These are phyloP conservation scores for Leccinum angustisporum DNA, from an alignment of 1,284 basidiomycete genomes.

Conservation along the genomic window DNA sequence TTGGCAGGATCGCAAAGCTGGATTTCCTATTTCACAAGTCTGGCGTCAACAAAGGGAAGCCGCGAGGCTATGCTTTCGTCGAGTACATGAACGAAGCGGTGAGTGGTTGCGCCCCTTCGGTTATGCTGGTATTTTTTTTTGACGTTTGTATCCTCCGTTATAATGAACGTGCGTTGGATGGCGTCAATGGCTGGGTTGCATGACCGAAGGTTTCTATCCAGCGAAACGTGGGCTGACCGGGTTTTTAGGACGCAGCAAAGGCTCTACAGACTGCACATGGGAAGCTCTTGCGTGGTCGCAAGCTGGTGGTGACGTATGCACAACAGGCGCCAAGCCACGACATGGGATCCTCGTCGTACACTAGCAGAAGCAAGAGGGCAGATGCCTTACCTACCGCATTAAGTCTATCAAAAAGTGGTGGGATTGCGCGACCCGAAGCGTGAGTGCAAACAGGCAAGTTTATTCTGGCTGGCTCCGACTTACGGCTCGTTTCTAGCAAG, in stretches of 20 bases:
- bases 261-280: conserved; percentile 79
- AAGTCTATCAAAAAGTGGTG: conserved; percentile 78
- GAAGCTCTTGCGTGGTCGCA: conserved; percentile 82
- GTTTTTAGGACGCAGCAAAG: conserved; percentile 75
- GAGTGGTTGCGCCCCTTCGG: conserved; percentile 42
- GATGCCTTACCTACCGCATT: conserved; percentile 76
- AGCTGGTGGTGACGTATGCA: conserved; percentile 86
- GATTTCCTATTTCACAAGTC: conserved; percentile 96
- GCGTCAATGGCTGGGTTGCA: conserved; percentile 18
- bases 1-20: conserved; percentile 88
- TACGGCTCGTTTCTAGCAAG: conserved; percentile 40
- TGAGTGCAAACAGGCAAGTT: conserved; percentile 38
- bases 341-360: conserved; percentile 30
- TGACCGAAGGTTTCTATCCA: conserved; percentile 21
- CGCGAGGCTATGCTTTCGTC: conserved; percentile 93
- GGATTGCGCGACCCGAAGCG: conserved; percentile 58
- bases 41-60: conserved; percentile 86
- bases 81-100: conserved; percentile 83
- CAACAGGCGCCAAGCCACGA: conserved; percentile 70
- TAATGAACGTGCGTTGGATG: conserved; percentile 54
- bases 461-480: conserved; percentile 8
- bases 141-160: conserved; percentile 26
- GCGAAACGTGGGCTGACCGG: conserved; percentile 19
- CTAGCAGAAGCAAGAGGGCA: conserved; percentile 27
- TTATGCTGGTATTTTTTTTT: conserved; percentile 24